Base-by-base conservation (phyloP, 768 basidiomycete genomes). In the Lactarius akahatsu region DNA sequence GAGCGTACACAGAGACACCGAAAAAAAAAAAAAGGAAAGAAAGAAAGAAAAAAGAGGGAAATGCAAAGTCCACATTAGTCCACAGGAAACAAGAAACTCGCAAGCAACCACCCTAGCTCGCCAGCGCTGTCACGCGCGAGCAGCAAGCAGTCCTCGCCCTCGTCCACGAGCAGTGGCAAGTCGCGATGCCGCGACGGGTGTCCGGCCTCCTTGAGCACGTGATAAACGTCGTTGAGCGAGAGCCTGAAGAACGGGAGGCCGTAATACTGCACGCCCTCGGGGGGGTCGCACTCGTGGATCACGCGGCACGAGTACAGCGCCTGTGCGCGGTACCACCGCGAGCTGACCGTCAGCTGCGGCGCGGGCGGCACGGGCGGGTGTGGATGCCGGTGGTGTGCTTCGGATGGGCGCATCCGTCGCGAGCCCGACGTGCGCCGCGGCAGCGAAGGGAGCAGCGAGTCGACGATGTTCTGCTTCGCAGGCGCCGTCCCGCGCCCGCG, bases 231-330 rank as follows among this genome's bases (percentile, higher is more conserved):
- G 4, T 84, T 86, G 38, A 84, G 80, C 38, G 76, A 74, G n/a
- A 94, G 80, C 15, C 79, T 83, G 74, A 92, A 91, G 81, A 94
- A 93, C 16, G 90, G 90, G 72, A 88, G 85, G 56, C 82, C 84
- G 69, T 86, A 87, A 71, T 92, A 93, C 26, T 85, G 80, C 11
- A 88, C 86, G 10, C 83, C 81, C 0, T 76, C 72, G 0, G 89
- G 89, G 4, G 89, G 90, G 16, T 80, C 77, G 75, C 89, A 91
- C 11, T 85, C 81, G 69, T 90, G 89, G 30, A 91, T 80, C 11
- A 87, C 90, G 30, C 81, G 80, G 69, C 90, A 92, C 5, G 82
- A 73, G 74, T 92, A 92, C 62, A 87, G 81, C 41, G 83, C 80
- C 8, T 69, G 72, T 30, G 66, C 65, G 11, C 59, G 38, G 36